Conservation (phyloP, 169 alveolate species). For the Sarcocystis neurona region DNA sequence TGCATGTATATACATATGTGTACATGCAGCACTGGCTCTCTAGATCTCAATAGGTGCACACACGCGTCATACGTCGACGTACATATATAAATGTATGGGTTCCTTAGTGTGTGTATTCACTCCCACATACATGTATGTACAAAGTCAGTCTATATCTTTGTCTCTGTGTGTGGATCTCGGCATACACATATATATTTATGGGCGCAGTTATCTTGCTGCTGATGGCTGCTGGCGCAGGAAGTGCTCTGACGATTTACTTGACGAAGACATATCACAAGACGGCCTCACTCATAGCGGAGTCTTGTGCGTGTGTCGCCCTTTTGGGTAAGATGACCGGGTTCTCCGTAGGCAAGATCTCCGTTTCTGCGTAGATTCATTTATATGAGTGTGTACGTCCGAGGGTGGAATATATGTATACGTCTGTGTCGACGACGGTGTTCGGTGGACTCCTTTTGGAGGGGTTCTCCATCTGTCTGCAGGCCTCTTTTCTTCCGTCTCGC, state of each 20-base stretch:
- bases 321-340: slow-evolving; percentile 10
- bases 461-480: too few relatives aligned
- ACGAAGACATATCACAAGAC: slow-evolving; percentile 66
- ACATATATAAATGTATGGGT: too few relatives aligned
- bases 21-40: too few relatives aligned
- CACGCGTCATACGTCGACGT: too few relatives aligned
- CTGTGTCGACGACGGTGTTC: too few relatives aligned
- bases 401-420: too few relatives aligned
- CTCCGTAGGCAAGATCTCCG: neutral
- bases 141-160: too few relatives aligned
- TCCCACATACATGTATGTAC: too few relatives aligned
- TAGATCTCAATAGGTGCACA: too few relatives aligned
- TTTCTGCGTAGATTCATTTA: neutral
- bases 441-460: too few relatives aligned
- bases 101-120: too few relatives aligned
- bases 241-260: slow-evolving; percentile 54
- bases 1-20: too few relatives aligned
- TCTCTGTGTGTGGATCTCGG: neutral
- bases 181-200: neutral
- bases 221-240: slow-evolving; percentile 62
- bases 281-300: slow-evolving; percentile 67
- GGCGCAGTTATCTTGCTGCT: neutral
- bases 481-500: neutral
- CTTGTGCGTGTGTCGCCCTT: slow-evolving; percentile 65
- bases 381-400: neutral